Conservation (phyloP, 768 basidiomycete species). For the Suillus occidentalis region DNA sequence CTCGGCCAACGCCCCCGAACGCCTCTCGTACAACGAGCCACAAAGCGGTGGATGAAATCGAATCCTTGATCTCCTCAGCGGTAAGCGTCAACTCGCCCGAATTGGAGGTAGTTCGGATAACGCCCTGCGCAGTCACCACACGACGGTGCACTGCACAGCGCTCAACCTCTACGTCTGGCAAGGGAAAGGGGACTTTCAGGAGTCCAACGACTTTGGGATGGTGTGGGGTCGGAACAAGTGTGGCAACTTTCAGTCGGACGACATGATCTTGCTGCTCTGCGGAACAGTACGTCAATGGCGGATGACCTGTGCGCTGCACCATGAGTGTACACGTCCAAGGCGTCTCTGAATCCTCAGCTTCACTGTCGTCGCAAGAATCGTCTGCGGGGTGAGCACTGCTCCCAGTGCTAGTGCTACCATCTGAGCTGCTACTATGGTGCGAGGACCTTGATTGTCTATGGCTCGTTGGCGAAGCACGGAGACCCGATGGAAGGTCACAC, state of each 20-base stretch:
- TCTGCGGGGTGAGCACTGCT: conserved; percentile 22
- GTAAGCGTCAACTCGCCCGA: conserved; percentile 50
- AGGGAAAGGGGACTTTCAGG: conserved; percentile 86
- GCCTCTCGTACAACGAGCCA: conserved; percentile 92
- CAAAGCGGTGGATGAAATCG: conserved; percentile 81
- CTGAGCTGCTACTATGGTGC: conserved; percentile 38
- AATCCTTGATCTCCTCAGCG: conserved; percentile 93
- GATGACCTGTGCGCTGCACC: conserved; percentile 45
- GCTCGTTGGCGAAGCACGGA: conserved; percentile 9
- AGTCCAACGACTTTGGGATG: conserved; percentile 94
- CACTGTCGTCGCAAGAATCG: conserved; percentile 77
- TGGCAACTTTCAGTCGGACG: conserved; percentile 68
- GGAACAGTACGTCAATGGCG: conserved; percentile 11
- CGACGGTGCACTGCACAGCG: conserved; percentile 53
- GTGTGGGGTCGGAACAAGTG: conserved; percentile 88
- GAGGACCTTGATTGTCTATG: conserved; percentile 43
- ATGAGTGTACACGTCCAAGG: conserved; percentile 92
- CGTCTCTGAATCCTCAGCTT: conserved; percentile 95
- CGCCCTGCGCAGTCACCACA: conserved; percentile 31
- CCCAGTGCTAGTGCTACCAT: conserved; percentile 25
- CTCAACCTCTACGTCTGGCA: conserved; percentile 80
- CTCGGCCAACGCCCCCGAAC: conserved; percentile 87
- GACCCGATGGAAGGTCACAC: conserved; percentile 9
- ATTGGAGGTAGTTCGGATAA: conserved; percentile 25
- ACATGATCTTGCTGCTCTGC: conserved; percentile 15